Percentiles rank a stretch among this genome's conserved stretches.
Conservation (phyloP, 2,329 filamentous ascomycete genomes). For the Cadophora gregata region DNA sequence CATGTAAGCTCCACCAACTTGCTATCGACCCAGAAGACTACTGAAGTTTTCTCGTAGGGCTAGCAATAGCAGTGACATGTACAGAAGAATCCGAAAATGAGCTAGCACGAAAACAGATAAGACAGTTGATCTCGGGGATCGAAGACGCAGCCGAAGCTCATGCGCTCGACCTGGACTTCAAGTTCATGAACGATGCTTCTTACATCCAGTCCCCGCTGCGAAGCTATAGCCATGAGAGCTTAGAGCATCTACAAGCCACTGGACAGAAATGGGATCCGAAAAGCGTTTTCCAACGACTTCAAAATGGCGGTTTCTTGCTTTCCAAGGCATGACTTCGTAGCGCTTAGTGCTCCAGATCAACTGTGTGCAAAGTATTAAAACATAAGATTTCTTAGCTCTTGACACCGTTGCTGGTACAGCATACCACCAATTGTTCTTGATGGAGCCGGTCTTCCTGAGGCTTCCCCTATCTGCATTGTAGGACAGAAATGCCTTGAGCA, state of each 20-base stretch:
- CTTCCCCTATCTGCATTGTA: neutral
- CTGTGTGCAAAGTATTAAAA: neutral
- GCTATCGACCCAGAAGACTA: neutral
- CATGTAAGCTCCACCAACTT: neutral
- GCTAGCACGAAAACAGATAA: neutral
- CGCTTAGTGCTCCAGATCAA: neutral
- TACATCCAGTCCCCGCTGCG: neutral
- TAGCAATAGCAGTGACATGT: neutral
- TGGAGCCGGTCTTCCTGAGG: neutral
- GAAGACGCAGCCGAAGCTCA: neutral
- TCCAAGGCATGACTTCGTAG: neutral
- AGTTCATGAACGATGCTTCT: slow-evolving; percentile 3
- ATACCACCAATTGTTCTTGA: neutral
- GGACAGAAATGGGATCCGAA: neutral
- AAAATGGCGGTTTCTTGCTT: neutral
- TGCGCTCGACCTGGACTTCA: neutral
- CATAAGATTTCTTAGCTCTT: neutral
- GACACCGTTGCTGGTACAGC: neutral
- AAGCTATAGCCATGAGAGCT: neutral
- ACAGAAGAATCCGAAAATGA: neutral
- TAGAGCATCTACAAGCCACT: neutral
- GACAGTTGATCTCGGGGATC: neutral
- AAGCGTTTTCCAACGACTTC: neutral
- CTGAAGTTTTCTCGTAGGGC: neutral
- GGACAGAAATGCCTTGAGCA: too few relatives aligned